Evolutionary conservation across 1,139 yeast species (phyloP).

Genomic region (Taiozyma sp.): DNA sequence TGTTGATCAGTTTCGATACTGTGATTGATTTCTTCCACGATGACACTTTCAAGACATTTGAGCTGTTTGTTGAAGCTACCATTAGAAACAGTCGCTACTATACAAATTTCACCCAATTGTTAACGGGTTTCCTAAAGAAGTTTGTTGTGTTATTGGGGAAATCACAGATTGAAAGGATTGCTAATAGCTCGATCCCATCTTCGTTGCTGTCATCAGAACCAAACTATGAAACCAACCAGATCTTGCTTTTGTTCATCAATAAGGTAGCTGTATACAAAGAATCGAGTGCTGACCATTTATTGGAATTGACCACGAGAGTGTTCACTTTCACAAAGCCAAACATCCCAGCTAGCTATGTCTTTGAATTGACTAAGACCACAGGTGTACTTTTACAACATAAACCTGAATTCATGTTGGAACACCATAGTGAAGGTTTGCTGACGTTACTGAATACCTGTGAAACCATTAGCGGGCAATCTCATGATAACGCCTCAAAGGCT

Average conservation of each 20-base stretch:
- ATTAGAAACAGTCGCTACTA: slow-evolving; percentile 20
- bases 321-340: slow-evolving; percentile 9
- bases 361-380: slow-evolving; percentile 22
- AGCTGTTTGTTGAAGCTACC: slow-evolving; percentile 18
- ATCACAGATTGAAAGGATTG: slow-evolving; percentile 1
- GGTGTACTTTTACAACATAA: slow-evolving; percentile 18
- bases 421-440: slow-evolving; percentile 8
- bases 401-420: slow-evolving; percentile 8
- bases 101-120: slow-evolving; percentile 15
- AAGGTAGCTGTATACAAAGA: slow-evolving; percentile 16
- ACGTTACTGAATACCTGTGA: slow-evolving; percentile 9
- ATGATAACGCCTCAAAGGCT: slow-evolving; percentile 10
- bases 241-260: slow-evolving; percentile 14
- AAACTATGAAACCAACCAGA: slow-evolving; percentile 11
- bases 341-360: slow-evolving; percentile 14
- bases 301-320: slow-evolving; percentile 8
- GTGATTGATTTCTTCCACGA: slow-evolving; percentile 10
- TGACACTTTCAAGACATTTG: slow-evolving; percentile 3
- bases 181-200: slow-evolving; percentile 2
- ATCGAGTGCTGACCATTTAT: slow-evolving; percentile 4
- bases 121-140: slow-evolving; percentile 18
- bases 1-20: slow-evolving; percentile 11
- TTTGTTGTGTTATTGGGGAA: slow-evolving; percentile 12
- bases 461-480: neutral
- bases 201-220: slow-evolving; percentile 10